Evolutionary conservation across 768 basidiomycete species (phyloP), one percentile per base, ranked within the genome.

Genomic region (Phylloporus sp.): DNA sequence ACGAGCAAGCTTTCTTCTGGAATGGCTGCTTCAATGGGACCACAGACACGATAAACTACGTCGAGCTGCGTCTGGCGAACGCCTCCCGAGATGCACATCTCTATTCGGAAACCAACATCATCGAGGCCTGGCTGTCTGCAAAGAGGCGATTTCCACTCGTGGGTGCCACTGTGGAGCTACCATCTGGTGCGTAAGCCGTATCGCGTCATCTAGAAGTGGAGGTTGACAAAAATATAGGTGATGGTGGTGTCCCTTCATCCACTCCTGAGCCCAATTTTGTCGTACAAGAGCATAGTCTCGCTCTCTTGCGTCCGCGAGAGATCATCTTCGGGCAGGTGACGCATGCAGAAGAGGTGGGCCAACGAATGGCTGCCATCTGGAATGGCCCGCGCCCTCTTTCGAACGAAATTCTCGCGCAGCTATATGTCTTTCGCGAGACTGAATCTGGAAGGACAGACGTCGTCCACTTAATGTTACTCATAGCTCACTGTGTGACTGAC

Each of bases 401-500:
- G 39, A 16, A 41, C 16, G 22, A 41, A 7, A 6, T 26, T 7
- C 39, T 41, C 15, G 23, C 23, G 23, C 6, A 26, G 39, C 15
- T 41, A 7, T 41, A 26, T 16, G 39, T 26, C 15, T 16, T 41
- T 26, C 24, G 39, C 6, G 23, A 40, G 39, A 40, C 39, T 5
- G 22, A 40, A 6, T 24, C 39, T 23, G 12, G 24, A 55, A 38
- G 36, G 36, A 8, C 36, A 20, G 36, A 38, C 8, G 49, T 49
- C 9, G 65, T 75, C 45, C 77, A 82, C 55, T 43, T 81, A 40
- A 44, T 80, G 22, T 59, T 79, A 20, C 58, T 73, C 34, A 61
- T 72, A 15, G 73, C 80, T 0, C 81, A 85, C 58, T 65, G 67
- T 40, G 76, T 83, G 41, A 73, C 76, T 0, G 82, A 85, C 58